Conservation (phyloP, 148 eudicot genomes). For the Drosera capensis region DNA sequence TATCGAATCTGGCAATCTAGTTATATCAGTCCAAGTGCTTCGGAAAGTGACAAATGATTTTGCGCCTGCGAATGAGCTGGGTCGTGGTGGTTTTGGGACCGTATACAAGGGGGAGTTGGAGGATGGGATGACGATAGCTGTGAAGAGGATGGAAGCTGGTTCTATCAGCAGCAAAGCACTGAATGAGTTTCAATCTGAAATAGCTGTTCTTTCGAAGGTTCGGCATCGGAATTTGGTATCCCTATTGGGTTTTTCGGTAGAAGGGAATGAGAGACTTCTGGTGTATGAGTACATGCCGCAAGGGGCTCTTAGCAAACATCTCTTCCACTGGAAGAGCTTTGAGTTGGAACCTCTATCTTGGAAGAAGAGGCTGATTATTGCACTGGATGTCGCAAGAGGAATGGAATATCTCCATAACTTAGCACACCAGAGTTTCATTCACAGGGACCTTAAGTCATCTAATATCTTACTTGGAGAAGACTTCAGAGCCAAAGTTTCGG, state of each 20-base stretch:
- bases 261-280: conserved; percentile 66
- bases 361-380: conserved; percentile 86
- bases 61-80: conserved; percentile 75
- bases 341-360: conserved; percentile 82
- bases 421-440: conserved; percentile 92
- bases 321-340: conserved; percentile 76
- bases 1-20: conserved; percentile 77
- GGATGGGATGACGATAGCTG: conserved; percentile 89
- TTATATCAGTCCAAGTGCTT: conserved; percentile 89
- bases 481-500: conserved; percentile 82
- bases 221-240: conserved; percentile 94
- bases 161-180: conserved; percentile 67
- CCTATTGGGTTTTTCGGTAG: conserved; percentile 64
- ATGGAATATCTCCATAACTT: conserved; percentile 86
- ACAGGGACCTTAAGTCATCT: conserved; percentile 88
- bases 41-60: conserved; percentile 83
- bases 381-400: conserved; percentile 96
- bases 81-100: conserved; percentile 96
- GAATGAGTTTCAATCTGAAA: conserved; percentile 77
- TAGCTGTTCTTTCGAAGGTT: conserved; percentile 86
- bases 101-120: conserved; percentile 95
- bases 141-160: conserved; percentile 90
- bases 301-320: conserved; percentile 89
- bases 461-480: conserved; percentile 92
- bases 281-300: conserved; percentile 98